Evolutionary conservation across 768 basidiomycete genomes (phyloP).

Genomic region (Gyrodon lividus): DNA sequence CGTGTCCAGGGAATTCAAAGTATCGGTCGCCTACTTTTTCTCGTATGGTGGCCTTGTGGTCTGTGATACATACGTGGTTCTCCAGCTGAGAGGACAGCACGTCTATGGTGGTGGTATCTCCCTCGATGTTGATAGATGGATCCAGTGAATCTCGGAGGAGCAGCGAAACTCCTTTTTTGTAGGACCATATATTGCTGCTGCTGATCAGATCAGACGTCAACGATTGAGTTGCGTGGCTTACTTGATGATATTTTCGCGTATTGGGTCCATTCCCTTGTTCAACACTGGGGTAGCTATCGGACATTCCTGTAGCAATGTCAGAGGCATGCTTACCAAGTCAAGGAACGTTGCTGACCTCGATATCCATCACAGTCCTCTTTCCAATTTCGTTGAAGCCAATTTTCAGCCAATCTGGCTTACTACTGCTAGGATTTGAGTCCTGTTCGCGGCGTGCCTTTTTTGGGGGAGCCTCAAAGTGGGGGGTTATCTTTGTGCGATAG

Average conservation of each 20-base stretch:
- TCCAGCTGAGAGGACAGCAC: conserved; percentile 40
- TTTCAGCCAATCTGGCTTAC: conserved; percentile 65
- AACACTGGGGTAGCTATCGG: conserved; percentile 84
- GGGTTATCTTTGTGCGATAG: conserved; percentile 97
- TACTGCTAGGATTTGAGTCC: background rate
- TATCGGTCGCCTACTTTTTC: conserved; percentile 78
- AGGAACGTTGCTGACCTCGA: conserved; percentile 60
- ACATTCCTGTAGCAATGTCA: conserved; percentile 61
- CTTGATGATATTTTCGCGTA: conserved; percentile 69
- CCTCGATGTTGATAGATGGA: conserved; percentile 21
- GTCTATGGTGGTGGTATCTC: conserved; percentile 29
- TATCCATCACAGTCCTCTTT: conserved; percentile 76
- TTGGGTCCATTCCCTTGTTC: conserved; percentile 60
- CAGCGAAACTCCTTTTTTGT: conserved; percentile 86
- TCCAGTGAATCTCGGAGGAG: conserved; percentile 84
- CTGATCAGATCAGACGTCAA: conserved; percentile 4
- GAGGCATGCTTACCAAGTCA: background rate
- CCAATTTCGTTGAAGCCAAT: conserved; percentile 91
- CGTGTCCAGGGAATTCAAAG: conserved; percentile 84
- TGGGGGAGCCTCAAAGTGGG: conserved; percentile 86
- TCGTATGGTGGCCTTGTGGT: conserved; percentile 77
- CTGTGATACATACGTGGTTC: conserved; percentile 77
- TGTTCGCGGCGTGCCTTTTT: conserved; percentile 33
- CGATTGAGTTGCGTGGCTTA: conserved; percentile 31
- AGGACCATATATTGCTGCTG: conserved; percentile 72